phyloP scores from a whole-genome alignment of 495 filamentous ascomycete species.

The Penicillium paxilli region DNA sequence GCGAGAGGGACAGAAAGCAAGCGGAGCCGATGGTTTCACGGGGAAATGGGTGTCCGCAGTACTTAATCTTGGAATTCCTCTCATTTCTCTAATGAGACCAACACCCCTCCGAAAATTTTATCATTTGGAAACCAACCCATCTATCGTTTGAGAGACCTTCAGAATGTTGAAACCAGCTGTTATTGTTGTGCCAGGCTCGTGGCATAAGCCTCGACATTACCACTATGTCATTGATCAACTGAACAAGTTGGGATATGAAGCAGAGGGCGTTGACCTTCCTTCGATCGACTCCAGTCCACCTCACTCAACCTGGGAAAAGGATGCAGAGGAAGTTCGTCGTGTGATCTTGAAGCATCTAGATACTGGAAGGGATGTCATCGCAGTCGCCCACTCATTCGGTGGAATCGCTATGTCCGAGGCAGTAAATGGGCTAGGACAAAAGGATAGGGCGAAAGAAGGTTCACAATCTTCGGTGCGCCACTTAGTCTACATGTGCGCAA shows the following conservation, averaged over 20 bases:
- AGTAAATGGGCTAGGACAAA: slow-evolving; percentile 34
- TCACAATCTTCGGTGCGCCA: slow-evolving; percentile 38
- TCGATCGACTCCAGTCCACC: slow-evolving; percentile 30
- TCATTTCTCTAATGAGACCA: background rate
- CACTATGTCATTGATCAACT: slow-evolving; percentile 32
- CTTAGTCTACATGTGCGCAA: slow-evolving; percentile 39
- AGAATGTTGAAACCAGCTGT: slow-evolving; percentile 30
- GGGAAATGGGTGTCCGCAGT: background rate
- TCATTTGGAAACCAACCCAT: background rate
- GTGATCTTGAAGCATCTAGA: slow-evolving; percentile 25
- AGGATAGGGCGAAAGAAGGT: slow-evolving; percentile 36
- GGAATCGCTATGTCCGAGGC: slow-evolving; percentile 38
- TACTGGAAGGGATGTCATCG: slow-evolving; percentile 33
- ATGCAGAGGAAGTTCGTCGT: slow-evolving; percentile 25
- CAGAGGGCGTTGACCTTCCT: slow-evolving; percentile 25
- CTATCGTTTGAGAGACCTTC: background rate
- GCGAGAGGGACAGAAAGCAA: no score
- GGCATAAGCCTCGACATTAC: slow-evolving; percentile 43
- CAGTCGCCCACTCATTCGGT: slow-evolving; percentile 41
- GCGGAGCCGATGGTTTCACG: background rate
- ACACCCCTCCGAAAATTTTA: background rate
- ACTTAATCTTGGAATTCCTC: background rate
- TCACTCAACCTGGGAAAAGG: slow-evolving; percentile 26
- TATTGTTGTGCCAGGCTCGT: slow-evolving; percentile 43
- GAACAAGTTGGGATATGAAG: slow-evolving; percentile 25